Conservation (phyloP, 2,329 filamentous ascomycete species). For the Xylariales sp. region DNA sequence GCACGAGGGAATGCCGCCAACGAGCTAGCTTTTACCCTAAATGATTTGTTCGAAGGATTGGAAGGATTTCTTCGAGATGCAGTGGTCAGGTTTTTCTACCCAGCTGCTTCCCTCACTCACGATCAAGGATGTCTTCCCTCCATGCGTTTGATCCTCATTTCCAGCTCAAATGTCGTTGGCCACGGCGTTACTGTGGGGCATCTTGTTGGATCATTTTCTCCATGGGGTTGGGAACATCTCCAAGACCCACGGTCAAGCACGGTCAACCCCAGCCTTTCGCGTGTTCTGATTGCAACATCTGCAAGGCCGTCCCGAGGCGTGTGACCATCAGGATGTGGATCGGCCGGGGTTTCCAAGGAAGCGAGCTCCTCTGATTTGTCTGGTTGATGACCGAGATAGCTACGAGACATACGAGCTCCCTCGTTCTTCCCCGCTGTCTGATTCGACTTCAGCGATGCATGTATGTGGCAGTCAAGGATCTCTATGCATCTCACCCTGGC, state of each 20-base stretch:
- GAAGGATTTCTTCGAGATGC: too few species aligned
- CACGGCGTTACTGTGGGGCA: slow-evolving; percentile 3
- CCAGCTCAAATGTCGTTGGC: background rate
- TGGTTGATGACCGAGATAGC: background rate
- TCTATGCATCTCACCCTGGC: too few species aligned
- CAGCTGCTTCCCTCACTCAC: too few species aligned
- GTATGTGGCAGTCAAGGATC: too few species aligned
- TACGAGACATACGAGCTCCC: too few species aligned
- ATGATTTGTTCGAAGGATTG: too few species aligned
- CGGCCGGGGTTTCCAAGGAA: background rate
- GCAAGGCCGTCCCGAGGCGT: background rate
- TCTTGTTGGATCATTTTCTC: background rate
- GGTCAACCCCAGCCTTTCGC: background rate
- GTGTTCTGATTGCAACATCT: background rate
- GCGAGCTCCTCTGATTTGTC: slow-evolving; percentile 2
- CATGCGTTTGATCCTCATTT: slow-evolving; percentile 1
- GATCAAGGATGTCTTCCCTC: too few species aligned
- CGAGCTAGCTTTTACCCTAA: too few species aligned
- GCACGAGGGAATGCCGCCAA: too few species aligned
- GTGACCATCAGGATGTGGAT: slow-evolving; percentile 3
- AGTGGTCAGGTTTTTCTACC: too few species aligned
- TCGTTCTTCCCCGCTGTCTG: too few species aligned
- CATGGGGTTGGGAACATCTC: background rate
- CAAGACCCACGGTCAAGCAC: background rate
- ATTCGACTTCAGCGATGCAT: too few species aligned